Base-by-base conservation (phyloP, 345 rosid genomes). In the Streptanthus diversifolius region DNA sequence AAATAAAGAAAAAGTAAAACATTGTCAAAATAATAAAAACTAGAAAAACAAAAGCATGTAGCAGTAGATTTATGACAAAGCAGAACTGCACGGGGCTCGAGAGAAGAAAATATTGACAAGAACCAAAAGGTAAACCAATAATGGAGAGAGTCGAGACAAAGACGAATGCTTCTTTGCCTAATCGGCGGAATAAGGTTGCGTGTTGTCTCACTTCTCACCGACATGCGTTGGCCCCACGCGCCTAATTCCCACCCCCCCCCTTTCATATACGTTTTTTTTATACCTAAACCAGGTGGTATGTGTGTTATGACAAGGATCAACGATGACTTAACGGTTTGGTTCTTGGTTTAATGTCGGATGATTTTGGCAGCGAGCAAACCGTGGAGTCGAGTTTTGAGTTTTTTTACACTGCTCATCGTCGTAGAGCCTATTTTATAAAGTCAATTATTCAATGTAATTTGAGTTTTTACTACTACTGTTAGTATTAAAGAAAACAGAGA, bases 1-100 rank as follows among this genome's bases (percentile, higher is more conserved):
- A 68, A 18, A 5, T 14, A n/a, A 47, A 35, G 2, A 7, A 18
- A 25, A 21, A 24, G 44, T 21, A 47, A 15, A 24, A 15, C 48
- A 59, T 24, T 17, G 45, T 56, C 11, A 57, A 68, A 29, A 29
- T 30, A 43, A 32, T 21, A 25, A 45, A 14, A 33, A 24, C 3
- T 1, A 12, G 5, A 40, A 14, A 19, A 11, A 39, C 1, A 53
- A 72, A 62, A 63, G 63, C 35, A 61, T 48, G 56, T 49, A 25
- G 10, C n/a, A 63, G 54, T 51, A 52, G 55, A 72, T 14, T 52
- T 30, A 44, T 73, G 72, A 73, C 51, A 73, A 73, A 73, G 25
- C 33, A 52, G 76, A 56, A 61, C n/a, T 52, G 60, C 72, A 73
- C 77, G 77, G 77, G 72, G 77, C 77, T 73, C 72, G 9, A 73